phyloP scores from a whole-genome alignment of 2,329 filamentous ascomycete species.

The Fusarium euwallaceae region DNA sequence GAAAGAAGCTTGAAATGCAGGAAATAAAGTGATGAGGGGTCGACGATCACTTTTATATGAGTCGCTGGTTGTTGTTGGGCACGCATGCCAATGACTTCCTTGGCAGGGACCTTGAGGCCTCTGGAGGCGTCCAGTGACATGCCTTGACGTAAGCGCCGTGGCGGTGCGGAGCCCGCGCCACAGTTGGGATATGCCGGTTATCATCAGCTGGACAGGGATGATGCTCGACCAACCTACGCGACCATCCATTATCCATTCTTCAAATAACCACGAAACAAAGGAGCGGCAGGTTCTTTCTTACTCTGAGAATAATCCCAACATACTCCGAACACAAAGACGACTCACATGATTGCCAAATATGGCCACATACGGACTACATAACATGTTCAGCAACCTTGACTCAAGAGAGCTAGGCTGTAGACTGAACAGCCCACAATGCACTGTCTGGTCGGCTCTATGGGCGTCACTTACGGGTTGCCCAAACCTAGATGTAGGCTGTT shows the following conservation, averaged over 20 bases:
- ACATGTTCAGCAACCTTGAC: not conserved
- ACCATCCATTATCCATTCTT: not conserved
- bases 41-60: constrained; percentile 41
- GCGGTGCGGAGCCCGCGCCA: constrained; percentile 31
- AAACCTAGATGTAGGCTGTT: not conserved
- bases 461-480: too few relatives aligned
- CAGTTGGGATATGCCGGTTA: not conserved
- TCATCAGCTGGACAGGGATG: not conserved
- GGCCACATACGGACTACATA: not conserved
- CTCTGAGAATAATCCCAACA: not conserved
- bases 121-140: constrained; percentile 22
- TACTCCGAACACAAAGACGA: too few relatives aligned
- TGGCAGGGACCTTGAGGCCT: constrained; percentile 43
- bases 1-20: constrained; percentile 40
- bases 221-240: not conserved
- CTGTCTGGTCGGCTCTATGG: not conserved
- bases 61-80: constrained; percentile 20
- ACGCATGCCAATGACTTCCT: constrained; percentile 30
- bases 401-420: not conserved
- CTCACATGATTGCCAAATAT: not conserved
- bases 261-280: not conserved
- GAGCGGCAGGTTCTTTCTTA: not conserved
- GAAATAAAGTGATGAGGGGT: constrained; percentile 40
- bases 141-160: constrained; percentile 42
- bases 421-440: not conserved